phyloP scores from a whole-genome alignment of 352 stramenopile genomes.

The Phytophthora idaei region DNA sequence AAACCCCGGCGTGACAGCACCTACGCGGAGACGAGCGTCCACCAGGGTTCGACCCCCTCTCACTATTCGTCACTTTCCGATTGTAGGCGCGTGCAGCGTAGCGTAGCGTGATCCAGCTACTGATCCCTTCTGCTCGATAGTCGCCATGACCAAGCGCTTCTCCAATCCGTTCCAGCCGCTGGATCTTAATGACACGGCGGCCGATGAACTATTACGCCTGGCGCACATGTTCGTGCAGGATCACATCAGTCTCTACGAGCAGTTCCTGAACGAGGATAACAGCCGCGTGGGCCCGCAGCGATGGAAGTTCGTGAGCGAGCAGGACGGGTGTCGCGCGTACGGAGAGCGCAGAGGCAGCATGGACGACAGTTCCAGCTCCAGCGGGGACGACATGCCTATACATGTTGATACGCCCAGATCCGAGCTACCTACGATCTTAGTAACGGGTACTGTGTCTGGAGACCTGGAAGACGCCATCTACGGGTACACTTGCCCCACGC shows the following conservation, averaged over 20 bases:
- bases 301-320: slow-evolving; percentile 52
- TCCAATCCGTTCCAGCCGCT: slow-evolving; percentile 49
- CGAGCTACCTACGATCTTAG: slow-evolving; percentile 33
- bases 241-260: slow-evolving; percentile 49
- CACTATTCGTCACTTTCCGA: no score
- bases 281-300: slow-evolving; percentile 36
- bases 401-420: slow-evolving; percentile 32
- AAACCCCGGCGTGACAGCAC: no score
- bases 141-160: slow-evolving; percentile 41
- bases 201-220: slow-evolving; percentile 32
- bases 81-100: no score
- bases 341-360: slow-evolving; percentile 32
- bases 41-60: no score
- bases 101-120: no score
- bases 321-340: slow-evolving; percentile 48
- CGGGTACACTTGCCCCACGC: slow-evolving; percentile 40
- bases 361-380: slow-evolving; percentile 32
- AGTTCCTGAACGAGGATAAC: slow-evolving; percentile 39
- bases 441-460: slow-evolving; percentile 43
- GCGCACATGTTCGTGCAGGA: slow-evolving; percentile 47
- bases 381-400: slow-evolving; percentile 29
- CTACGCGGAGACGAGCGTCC: no score
- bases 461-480: slow-evolving; percentile 57
- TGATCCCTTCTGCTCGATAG: no score
- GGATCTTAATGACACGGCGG: slow-evolving; percentile 33